phyloP scores from a whole-genome alignment of 2,329 filamentous ascomycete species.

The Passalora sequoiae region DNA sequence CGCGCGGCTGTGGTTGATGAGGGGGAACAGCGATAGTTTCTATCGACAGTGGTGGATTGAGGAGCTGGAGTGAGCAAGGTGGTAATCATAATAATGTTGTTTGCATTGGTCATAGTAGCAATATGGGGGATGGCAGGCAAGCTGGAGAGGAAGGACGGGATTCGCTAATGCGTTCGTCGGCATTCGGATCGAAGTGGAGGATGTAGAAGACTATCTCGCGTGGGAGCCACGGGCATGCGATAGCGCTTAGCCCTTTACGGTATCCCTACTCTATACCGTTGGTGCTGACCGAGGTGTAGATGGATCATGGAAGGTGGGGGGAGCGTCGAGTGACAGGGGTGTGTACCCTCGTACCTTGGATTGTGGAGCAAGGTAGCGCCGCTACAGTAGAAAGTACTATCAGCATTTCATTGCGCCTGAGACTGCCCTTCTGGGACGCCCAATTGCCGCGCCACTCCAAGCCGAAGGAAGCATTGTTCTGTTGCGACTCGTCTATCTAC shows the following conservation, averaged over 20 bases:
- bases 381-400: too few species aligned
- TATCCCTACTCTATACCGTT: not conserved
- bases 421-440: not conserved
- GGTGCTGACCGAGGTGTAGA: not conserved
- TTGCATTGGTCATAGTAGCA: not conserved
- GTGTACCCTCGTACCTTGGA: too few species aligned
- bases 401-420: not conserved
- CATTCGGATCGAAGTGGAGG: too few species aligned
- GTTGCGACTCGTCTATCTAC: too few species aligned
- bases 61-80: too few species aligned
- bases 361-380: slow-evolving; percentile 1
- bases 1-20: not conserved
- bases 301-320: not conserved
- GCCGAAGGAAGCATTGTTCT: too few species aligned
- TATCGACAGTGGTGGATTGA: too few species aligned
- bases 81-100: not conserved
- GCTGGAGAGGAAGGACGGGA: too few species aligned
- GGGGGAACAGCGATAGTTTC: not conserved
- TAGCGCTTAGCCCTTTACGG: not conserved
- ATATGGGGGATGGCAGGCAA: not conserved
- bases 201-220: not conserved
- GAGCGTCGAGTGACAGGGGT: not conserved
- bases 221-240: not conserved
- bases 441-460: not conserved
- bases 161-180: not conserved